Conservation (phyloP, 805 yeast genomes). For the Sugiyamaella smithiae region DNA sequence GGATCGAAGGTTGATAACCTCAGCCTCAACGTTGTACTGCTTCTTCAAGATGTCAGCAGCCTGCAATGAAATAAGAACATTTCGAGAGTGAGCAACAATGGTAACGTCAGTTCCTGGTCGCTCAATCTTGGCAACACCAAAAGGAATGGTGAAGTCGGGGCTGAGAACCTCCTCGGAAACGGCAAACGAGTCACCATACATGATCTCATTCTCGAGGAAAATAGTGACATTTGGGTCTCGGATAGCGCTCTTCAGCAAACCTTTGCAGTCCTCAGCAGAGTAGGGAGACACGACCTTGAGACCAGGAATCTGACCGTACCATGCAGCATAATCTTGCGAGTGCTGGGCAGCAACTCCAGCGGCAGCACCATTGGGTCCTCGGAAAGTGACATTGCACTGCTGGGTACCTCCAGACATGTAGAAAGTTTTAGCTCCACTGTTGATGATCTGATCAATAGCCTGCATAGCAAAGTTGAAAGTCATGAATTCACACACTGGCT, state of each 20-base stretch:
- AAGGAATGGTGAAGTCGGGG: slow-evolving; percentile 86
- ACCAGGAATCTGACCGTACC: slow-evolving; percentile 99
- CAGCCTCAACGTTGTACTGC: slow-evolving; percentile 84
- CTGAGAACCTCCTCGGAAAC: slow-evolving; percentile 85
- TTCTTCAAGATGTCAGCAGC: slow-evolving; percentile 87
- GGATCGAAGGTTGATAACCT: slow-evolving; percentile 92
- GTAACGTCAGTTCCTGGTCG: slow-evolving; percentile 88
- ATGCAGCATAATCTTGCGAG: slow-evolving; percentile 94
- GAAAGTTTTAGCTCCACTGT: slow-evolving; percentile 97
- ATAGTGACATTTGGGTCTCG: slow-evolving; percentile 99
- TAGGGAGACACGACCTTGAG: slow-evolving; percentile 94
- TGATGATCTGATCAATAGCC: slow-evolving; percentile 96
- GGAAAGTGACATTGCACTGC: slow-evolving; percentile 93
- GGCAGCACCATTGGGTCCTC: slow-evolving; percentile 99
- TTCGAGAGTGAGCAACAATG: slow-evolving; percentile 87
- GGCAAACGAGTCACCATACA: slow-evolving; percentile 89
- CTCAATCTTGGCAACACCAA: slow-evolving; percentile 95
- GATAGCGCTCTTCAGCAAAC: slow-evolving; percentile 91
- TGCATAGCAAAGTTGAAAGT: slow-evolving; percentile 99
- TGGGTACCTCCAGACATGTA: slow-evolving; percentile 99
- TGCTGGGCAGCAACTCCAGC: slow-evolving; percentile 99
- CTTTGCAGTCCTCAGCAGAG: slow-evolving; percentile 94
- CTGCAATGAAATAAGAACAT: slow-evolving; percentile 77
- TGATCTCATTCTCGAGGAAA: slow-evolving; percentile 91
- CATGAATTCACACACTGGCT: slow-evolving; percentile 98